These are phyloP conservation scores for Ailanthus altissimus DNA, from an alignment of 345 rosid species.

Conservation along the genomic window DNA sequence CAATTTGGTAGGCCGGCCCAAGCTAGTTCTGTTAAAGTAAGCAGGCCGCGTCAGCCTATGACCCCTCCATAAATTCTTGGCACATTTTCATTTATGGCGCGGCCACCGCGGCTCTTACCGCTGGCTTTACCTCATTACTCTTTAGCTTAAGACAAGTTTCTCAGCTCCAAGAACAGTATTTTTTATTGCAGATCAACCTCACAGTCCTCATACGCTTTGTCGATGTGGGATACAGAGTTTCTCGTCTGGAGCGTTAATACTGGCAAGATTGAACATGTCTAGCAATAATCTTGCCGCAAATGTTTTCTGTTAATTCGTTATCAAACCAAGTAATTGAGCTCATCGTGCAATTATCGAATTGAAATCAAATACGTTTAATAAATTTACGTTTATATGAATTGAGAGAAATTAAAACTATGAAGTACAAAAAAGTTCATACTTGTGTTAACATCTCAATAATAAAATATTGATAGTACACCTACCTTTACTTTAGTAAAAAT, in stretches of 20 bases:
- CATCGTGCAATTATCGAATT: too few species aligned
- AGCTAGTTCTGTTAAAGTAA: constrained; percentile 79
- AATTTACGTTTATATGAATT: too few species aligned
- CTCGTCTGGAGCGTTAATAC: too few species aligned
- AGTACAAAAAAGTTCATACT: too few species aligned
- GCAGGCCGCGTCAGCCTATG: constrained; percentile 88
- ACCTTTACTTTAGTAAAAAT: too few species aligned
- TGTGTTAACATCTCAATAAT: too few species aligned
- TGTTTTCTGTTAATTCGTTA: neutral
- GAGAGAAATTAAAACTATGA: too few species aligned
- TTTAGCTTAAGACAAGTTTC: constrained; percentile 71
- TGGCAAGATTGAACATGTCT: neutral
- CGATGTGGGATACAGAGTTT: constrained; percentile 34
- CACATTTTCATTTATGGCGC: constrained; percentile 39
- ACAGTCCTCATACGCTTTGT: rapidly evolving
- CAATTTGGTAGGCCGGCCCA: constrained; percentile 75
- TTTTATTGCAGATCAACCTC: neutral
- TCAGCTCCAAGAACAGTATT: rapidly evolving
- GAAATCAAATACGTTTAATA: too few species aligned
- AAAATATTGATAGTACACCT: too few species aligned
- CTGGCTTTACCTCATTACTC: constrained; percentile 98
- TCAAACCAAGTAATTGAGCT: too few species aligned
- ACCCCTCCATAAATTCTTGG: constrained; percentile 87
- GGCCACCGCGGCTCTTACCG: constrained; percentile 67
- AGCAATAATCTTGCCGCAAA: neutral